Evolutionary conservation across 2,329 filamentous ascomycete species (phyloP).

Genomic region (Phaeosphaeria sp.): DNA sequence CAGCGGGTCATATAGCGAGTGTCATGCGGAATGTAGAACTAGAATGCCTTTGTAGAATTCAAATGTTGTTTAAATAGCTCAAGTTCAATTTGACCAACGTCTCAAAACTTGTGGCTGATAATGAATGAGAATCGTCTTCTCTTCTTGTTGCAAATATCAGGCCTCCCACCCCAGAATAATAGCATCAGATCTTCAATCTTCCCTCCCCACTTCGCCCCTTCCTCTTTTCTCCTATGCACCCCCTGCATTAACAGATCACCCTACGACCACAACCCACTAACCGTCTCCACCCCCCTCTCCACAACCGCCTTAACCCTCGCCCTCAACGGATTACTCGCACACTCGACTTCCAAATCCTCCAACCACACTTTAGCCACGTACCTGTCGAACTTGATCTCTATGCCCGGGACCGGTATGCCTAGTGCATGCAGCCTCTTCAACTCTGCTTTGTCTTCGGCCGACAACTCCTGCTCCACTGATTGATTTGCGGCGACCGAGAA

Average conservation of each 20-base stretch:
- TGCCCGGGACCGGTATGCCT: constrained; percentile 88
- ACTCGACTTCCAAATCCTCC: constrained; percentile 90
- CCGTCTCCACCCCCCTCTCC: constrained; percentile 86
- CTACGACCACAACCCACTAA: constrained; percentile 52
- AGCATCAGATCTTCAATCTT: too few relatives aligned
- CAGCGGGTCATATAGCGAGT: not conserved
- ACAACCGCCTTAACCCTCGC: constrained; percentile 89
- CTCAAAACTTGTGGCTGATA: too few relatives aligned
- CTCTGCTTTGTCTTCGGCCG: constrained; percentile 57
- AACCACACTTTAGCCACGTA: constrained; percentile 89
- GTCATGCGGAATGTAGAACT: not conserved
- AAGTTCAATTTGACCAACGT: not conserved
- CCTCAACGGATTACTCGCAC: constrained; percentile 75
- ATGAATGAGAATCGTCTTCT: too few relatives aligned
- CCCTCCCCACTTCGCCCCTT: too few relatives aligned
- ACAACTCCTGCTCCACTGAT: constrained; percentile 3
- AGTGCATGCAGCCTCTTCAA: constrained; percentile 79
- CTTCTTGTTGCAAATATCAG: too few relatives aligned
- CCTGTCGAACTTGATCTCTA: constrained; percentile 87
- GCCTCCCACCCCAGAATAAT: too few relatives aligned
- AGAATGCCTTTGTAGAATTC: constrained; percentile 1
- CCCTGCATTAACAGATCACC: too few relatives aligned
- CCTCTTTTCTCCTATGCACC: too few relatives aligned
- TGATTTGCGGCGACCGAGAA: constrained; percentile 15
- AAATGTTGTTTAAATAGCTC: not conserved